Evolutionary conservation across 345 rosid genomes (phyloP).

Genomic region (Brassica rapa): DNA sequence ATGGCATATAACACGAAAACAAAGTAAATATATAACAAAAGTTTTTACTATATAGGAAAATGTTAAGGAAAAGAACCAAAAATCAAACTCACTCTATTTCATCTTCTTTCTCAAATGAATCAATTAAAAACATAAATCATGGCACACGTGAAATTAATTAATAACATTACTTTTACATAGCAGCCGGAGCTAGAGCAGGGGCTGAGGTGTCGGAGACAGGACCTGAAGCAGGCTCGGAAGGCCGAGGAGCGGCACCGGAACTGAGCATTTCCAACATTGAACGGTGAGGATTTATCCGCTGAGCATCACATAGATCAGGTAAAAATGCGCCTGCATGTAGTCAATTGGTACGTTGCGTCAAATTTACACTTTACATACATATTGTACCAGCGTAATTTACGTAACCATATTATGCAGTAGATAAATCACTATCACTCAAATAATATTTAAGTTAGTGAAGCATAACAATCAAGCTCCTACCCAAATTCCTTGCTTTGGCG

Average conservation of each 20-base stretch:
- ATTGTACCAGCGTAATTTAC: not conserved
- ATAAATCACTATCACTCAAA: not conserved
- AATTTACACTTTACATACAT: conserved; percentile 1
- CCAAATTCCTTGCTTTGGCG: conserved; percentile 32
- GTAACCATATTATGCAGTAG: not conserved
- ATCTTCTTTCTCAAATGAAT: conserved; percentile 19
- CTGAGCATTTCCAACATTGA: conserved; percentile 70
- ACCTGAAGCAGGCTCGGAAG: conserved; percentile 32
- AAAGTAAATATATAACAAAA: conserved; percentile 9
- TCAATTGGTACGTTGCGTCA: not conserved
- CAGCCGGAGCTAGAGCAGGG: conserved; percentile 42
- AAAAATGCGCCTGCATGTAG: conserved; percentile 73
- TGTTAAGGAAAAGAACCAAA: conserved; percentile 12
- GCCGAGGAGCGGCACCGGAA: conserved; percentile 62
- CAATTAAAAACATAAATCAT: conserved; percentile 1
- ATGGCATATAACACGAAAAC: conserved; percentile 8
- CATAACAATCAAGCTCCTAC: conserved; percentile 27
- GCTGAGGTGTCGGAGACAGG: conserved; percentile 37
- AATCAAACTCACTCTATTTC: conserved; percentile 25
- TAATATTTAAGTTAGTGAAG: conserved; percentile 19
- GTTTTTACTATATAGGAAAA: conserved; percentile 10
- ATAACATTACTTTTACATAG: conserved; percentile 25
- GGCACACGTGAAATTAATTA: not conserved
- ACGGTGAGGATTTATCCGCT: conserved; percentile 67
- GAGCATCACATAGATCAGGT: conserved; percentile 75